Base-by-base conservation (phyloP, 805 yeast species). In the Nakazawaea siamensis region DNA sequence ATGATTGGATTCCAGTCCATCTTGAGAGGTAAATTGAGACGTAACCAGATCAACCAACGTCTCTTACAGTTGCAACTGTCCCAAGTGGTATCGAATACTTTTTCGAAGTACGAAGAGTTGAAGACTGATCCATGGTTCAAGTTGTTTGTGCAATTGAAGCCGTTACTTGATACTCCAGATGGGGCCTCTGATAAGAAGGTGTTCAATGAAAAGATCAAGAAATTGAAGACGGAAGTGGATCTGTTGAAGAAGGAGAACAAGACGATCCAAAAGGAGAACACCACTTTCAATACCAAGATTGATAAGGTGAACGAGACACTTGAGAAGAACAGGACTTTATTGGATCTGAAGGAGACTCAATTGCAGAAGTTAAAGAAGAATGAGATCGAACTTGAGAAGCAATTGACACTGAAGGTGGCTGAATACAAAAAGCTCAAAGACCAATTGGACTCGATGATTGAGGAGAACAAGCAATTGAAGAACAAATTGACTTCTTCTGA, bases 71-170 rank as follows among this genome's bases (percentile, higher is more conserved):
- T 79, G 8, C 80, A 78, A 41, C 85, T 96, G 0, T 73, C 92
- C 1, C 76, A 76, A 39, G 62, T 80, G 1, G 57, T 92, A 27
- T 74, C 80, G 34, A 64, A 65, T 35, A 80, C 83, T 27, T 69
- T 92, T 46, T 54, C 59, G 23, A 55, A 65, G 0, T 74, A 78
- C 39, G 65, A 68, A 39, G 57, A 61, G 10, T 50, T 76, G 10
- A 56, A 62, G 30, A 52, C 63, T 9, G 77, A 76, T 50, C 81
- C 82, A 14, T 92, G 98, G 98, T 82, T 83, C 57, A 72, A 68
- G 33, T 61, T 92, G 29, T 76, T 77, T 40, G 62, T 75, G 15
- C 71, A 73, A 35, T 60, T 90, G 45, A 84, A 81, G 45, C 97
- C 97, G 1, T 53, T 87, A 27, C 57, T 87, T 11, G 74, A 51